Evolutionary conservation across 1,284 basidiomycete species (phyloP), one percentile per base, ranked within the genome.

Genomic region (Mycena sp.): DNA sequence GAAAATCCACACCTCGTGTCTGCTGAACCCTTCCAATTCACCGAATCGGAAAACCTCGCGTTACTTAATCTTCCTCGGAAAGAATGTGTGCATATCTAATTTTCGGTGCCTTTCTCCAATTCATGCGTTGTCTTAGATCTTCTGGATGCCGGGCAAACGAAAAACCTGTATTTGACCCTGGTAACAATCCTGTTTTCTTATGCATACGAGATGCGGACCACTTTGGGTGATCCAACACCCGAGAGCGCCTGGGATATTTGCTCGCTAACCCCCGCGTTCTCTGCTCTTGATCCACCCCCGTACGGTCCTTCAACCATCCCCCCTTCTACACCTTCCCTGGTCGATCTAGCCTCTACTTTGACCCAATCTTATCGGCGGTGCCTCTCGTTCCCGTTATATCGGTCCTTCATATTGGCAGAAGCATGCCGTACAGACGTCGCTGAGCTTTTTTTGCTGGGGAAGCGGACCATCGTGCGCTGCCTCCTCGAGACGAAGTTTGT

Each of bases 231-330:
- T 66, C 86, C 91, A 23, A 93, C 90, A 3, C 84, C 91, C 14
- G 92, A 94, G 75, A 94, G 92, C 71, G 88, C 91, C 21, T 94
- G 92, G 92, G 94, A 92, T 3, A 81, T 94, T 55, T 84, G 86
- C 67, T 81, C 78, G 40, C 81, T 94, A 56, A 86, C 85, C 7
- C 88, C 92, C 44, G 86, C 87, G 4, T 92, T 94, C 75, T 87
- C 91, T 28, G 90, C 92, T 1, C 85, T 94, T 29, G 90, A 93
- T 72, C 85, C 88, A 28, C 85, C 89, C 40, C 85, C 86, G 2
- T 88, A 85, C 69, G 45, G 64, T 53, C 61, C 69, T 51, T 57
- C 59, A 17, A 53, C 64, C n/a, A 38, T 54, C 10, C 68, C 73
- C 21, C 68, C 69, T n/a, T 59, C 76, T 21, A 65, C 60, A 10